phyloP scores from a whole-genome alignment of 2,329 filamentous ascomycete species.

The Madurella fahalii region DNA sequence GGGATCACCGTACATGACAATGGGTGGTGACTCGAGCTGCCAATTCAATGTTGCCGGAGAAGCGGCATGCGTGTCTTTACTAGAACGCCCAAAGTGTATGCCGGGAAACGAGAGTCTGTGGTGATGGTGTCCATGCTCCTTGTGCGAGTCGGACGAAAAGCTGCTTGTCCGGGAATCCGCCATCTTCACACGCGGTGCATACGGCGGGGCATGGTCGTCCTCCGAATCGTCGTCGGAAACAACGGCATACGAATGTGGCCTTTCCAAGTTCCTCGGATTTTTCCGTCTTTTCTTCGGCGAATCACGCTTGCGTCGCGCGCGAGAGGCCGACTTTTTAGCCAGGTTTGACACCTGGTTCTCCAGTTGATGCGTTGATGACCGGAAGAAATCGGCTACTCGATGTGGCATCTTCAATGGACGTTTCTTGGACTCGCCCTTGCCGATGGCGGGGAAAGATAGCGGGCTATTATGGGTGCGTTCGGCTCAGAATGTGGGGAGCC shows the following conservation, averaged over 20 bases:
- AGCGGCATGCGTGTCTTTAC: slow-evolving; percentile 37
- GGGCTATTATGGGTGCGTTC: slow-evolving; percentile 6
- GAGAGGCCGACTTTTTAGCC: slow-evolving; percentile 36
- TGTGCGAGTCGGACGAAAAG: slow-evolving; percentile 20
- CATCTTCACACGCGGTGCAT: slow-evolving; percentile 23
- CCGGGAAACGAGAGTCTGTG: slow-evolving; percentile 39
- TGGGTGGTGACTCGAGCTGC: slow-evolving; percentile 78
- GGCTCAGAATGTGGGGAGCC: slow-evolving; percentile 6
- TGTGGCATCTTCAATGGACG: slow-evolving; percentile 52
- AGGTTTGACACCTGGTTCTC: slow-evolving; percentile 49
- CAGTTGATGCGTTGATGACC: slow-evolving; percentile 44
- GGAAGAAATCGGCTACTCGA: slow-evolving; percentile 54
- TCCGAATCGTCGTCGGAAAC: slow-evolving; percentile 35
- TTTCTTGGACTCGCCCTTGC: slow-evolving; percentile 7
- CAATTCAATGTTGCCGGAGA: slow-evolving; percentile 45
- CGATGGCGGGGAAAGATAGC: slow-evolving; percentile 17
- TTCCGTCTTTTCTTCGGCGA: slow-evolving; percentile 28
- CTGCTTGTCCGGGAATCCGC: slow-evolving; percentile 23
- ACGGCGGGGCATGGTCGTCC: slow-evolving; percentile 24
- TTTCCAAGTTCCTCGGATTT: slow-evolving; percentile 31
- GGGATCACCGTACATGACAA: slow-evolving; percentile 75
- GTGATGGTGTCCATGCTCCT: slow-evolving; percentile 33
- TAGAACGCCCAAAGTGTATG: slow-evolving; percentile 40
- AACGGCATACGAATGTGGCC: slow-evolving; percentile 35
- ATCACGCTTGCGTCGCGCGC: slow-evolving; percentile 31